Evolutionary conservation across 2,329 filamentous ascomycete species (phyloP).

Genomic region (Sarocladium strictum): DNA sequence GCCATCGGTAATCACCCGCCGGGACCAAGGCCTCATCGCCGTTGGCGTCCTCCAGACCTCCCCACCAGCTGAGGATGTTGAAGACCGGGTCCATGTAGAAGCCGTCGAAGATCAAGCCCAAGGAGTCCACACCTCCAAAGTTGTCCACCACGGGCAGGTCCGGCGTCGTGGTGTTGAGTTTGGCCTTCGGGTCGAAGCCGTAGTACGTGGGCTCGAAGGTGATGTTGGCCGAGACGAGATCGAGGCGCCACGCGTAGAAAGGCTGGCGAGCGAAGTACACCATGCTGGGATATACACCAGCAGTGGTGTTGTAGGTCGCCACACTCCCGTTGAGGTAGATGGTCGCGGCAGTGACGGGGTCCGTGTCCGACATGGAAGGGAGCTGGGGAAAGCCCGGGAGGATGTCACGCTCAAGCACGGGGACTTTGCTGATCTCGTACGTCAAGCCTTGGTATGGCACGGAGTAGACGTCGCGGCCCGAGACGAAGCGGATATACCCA

Average conservation of each 20-base stretch:
- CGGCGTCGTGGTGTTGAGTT: background rate
- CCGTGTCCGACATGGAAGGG: background rate
- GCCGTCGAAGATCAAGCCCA: background rate
- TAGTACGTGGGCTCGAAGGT: constrained; percentile 9
- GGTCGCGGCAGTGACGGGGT: background rate
- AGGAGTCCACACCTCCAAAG: constrained; percentile 8
- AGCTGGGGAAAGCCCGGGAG: background rate
- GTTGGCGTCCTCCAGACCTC: background rate
- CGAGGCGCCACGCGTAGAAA: constrained; percentile 1
- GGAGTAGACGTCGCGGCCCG: constrained; percentile 9
- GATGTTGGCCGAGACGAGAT: constrained; percentile 10
- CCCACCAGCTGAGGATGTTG: constrained; percentile 3
- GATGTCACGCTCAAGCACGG: constrained; percentile 1
- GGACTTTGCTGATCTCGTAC: constrained; percentile 7
- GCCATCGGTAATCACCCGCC: constrained; percentile 1
- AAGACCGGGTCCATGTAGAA: background rate
- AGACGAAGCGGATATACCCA: constrained; percentile 8
- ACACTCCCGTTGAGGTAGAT: background rate
- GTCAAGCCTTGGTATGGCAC: constrained; percentile 8
- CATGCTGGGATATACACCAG: constrained; percentile 1
- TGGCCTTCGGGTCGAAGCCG: constrained; percentile 4
- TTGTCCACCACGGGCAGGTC: background rate
- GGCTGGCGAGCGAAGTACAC: constrained; percentile 8
- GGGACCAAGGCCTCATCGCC: background rate
- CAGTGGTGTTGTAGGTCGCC: constrained; percentile 1